Percentiles rank a stretch among this genome's conserved stretches.
Evolutionary conservation across 1,284 basidiomycete species (phyloP).

Genomic region (Cutaneotrichosporon sp.): DNA sequence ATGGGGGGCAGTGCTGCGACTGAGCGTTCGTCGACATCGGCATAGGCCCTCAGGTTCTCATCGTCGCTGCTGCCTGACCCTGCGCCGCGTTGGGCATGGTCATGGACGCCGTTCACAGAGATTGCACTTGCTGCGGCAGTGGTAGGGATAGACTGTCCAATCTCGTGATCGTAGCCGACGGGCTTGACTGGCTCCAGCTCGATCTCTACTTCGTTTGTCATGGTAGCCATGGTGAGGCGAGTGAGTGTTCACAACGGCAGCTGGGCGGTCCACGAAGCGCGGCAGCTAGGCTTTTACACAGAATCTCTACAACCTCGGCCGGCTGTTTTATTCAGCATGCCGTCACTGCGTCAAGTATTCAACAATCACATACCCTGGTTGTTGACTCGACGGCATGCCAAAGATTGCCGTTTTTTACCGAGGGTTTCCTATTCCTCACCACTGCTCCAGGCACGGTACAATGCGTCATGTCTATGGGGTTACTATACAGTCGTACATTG

Average conservation of each 20-base stretch:
- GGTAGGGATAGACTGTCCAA: background rate
- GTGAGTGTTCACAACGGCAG: no score
- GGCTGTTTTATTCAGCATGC: no score
- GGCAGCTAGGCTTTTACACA: no score
- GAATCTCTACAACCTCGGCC: no score
- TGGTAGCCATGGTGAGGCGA: no score
- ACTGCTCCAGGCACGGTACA: background rate
- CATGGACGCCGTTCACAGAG: background rate
- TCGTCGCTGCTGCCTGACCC: background rate
- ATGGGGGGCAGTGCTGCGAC: conserved; percentile 30
- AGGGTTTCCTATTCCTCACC: background rate
- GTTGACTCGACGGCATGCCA: background rate
- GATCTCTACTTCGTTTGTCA: no score
- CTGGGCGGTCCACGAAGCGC: no score
- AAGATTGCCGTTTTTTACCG: background rate
- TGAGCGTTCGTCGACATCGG: conserved; percentile 4
- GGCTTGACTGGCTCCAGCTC: no score
- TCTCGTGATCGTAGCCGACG: background rate
- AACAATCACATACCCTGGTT: no score
- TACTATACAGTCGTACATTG: no score
- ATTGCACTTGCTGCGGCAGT: background rate
- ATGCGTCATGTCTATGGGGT: background rate
- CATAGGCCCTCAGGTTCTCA: background rate
- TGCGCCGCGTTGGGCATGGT: background rate
- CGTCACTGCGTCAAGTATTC: no score